A percentile compares a stretch with the other conserved stretches of the same genome.
Conservation (phyloP, 352 stramenopile species). For the Pythium vanterpoolii region DNA sequence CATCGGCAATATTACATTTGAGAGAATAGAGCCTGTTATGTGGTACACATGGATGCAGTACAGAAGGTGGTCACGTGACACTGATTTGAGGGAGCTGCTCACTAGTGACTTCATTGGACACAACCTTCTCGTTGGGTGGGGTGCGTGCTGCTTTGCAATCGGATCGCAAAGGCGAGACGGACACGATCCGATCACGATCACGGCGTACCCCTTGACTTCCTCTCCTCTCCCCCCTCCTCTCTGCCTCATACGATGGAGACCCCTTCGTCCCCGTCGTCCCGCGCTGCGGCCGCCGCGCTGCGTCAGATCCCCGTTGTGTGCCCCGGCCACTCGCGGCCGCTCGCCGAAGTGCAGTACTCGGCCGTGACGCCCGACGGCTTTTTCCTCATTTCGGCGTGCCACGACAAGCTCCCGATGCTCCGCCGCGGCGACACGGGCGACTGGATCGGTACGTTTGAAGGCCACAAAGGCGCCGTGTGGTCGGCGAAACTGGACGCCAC, state of each 20-base stretch:
- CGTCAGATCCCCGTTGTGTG: conserved; percentile 88
- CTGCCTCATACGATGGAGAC: conserved; percentile 14
- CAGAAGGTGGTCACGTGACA: too few relatives aligned
- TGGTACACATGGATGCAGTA: too few relatives aligned
- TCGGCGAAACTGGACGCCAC: conserved; percentile 87
- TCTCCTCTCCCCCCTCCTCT: not conserved
- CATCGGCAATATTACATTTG: too few relatives aligned
- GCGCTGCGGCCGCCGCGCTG: conserved; percentile 28
- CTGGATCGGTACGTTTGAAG: conserved; percentile 98
- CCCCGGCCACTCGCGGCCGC: conserved; percentile 75
- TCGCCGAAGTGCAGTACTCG: conserved; percentile 79
- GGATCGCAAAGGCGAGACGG: conserved; percentile 23
- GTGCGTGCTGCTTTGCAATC: not conserved
- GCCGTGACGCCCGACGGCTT: conserved; percentile 40
- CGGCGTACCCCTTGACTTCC: not conserved
- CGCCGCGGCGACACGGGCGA: conserved; percentile 76
- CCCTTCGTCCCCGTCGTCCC: conserved; percentile 42
- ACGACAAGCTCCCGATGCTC: conserved; percentile 89
- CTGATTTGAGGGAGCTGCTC: conserved; percentile 17
- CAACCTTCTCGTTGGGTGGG: conserved; percentile 10
- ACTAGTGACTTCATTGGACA: conserved; percentile 9
- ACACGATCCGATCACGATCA: not conserved
- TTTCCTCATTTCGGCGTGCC: conserved; percentile 81
- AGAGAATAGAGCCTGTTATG: too few relatives aligned
- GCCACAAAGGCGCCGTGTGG: conserved; percentile 96